These are phyloP conservation scores for Aurifilum marmelostoma DNA, from an alignment of 2,329 filamentous ascomycete genomes.

Conservation along the genomic window DNA sequence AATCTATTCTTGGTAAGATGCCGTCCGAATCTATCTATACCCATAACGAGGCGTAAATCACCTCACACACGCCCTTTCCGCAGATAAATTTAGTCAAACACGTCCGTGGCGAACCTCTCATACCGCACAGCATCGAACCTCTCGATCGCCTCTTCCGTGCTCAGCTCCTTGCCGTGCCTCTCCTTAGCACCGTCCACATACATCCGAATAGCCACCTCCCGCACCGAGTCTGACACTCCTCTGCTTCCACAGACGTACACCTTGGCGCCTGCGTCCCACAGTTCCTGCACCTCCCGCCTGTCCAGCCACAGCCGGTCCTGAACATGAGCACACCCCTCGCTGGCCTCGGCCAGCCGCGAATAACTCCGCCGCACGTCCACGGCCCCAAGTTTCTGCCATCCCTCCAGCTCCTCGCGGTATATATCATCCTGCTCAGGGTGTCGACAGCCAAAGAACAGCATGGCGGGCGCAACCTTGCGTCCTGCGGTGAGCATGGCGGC, in stretches of 20 bases:
- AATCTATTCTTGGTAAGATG: neutral
- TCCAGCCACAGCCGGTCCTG: constrained; percentile 55
- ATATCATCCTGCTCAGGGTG: constrained; percentile 58
- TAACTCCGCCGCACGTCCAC: constrained; percentile 66
- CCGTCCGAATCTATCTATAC: neutral
- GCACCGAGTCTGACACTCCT: constrained; percentile 46
- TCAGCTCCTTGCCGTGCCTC: constrained; percentile 34
- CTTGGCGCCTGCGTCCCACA: constrained; percentile 48
- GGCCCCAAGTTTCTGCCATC: constrained; percentile 63
- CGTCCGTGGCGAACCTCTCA: constrained; percentile 62
- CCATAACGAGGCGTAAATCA: neutral
- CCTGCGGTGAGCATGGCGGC: constrained; percentile 54
- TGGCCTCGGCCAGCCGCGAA: constrained; percentile 53
- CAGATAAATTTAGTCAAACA: constrained; percentile 53
- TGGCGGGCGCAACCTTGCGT: constrained; percentile 56
- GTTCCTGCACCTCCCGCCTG: constrained; percentile 35
- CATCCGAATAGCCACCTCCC: constrained; percentile 40
- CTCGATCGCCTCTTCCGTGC: constrained; percentile 37
- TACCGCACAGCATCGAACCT: constrained; percentile 57
- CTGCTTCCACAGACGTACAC: constrained; percentile 65
- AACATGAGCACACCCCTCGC: constrained; percentile 40
- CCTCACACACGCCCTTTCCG: neutral
- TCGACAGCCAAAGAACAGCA: constrained; percentile 70
- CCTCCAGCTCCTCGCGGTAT: constrained; percentile 60
- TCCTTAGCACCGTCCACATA: constrained; percentile 40